phyloP scores from a whole-genome alignment of 2,329 filamentous ascomycete species.

The Waltergamsia citrina region DNA sequence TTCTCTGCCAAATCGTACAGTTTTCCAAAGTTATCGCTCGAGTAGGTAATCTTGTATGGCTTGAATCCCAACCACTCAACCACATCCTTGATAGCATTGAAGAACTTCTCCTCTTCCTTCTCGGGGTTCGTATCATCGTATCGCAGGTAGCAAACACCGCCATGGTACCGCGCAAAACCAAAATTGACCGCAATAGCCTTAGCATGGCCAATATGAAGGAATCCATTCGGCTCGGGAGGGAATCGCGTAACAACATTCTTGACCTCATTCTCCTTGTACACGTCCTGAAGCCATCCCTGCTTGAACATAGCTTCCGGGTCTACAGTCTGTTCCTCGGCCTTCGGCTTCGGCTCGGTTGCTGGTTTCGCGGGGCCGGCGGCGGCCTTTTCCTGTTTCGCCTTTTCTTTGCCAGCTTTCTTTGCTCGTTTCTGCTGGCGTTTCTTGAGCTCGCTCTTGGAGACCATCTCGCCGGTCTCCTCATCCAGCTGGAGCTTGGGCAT shows the following conservation, averaged over 20 bases:
- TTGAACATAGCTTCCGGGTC: slow-evolving; percentile 68
- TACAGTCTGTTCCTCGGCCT: slow-evolving; percentile 31
- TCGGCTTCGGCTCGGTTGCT: slow-evolving; percentile 28
- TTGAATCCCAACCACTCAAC: slow-evolving; percentile 65
- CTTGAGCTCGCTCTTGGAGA: slow-evolving; percentile 53
- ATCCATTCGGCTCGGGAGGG: slow-evolving; percentile 50
- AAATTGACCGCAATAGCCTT: slow-evolving; percentile 97
- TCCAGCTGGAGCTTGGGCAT: slow-evolving; percentile 51
- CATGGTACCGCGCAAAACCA: slow-evolving; percentile 80
- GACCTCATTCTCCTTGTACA: slow-evolving; percentile 58
- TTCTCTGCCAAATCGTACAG: slow-evolving; percentile 81
- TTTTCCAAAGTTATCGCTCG: slow-evolving; percentile 76
- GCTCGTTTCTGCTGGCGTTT: slow-evolving; percentile 47
- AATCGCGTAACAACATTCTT: slow-evolving; percentile 59
- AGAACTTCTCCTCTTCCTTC: slow-evolving; percentile 85
- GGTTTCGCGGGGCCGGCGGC: slow-evolving; percentile 45
- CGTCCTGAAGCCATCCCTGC: slow-evolving; percentile 63
- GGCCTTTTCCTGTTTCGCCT: slow-evolving; percentile 78
- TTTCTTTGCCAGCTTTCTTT: slow-evolving; percentile 46
- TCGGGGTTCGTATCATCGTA: slow-evolving; percentile 96
- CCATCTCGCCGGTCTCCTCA: slow-evolving; percentile 55
- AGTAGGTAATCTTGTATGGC: slow-evolving; percentile 58
- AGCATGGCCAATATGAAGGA: slow-evolving; percentile 89
- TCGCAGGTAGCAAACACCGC: slow-evolving; percentile 43
- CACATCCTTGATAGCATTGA: slow-evolving; percentile 78